Conservation (phyloP, 768 basidiomycete species). For the Lentinus brumalis region DNA sequence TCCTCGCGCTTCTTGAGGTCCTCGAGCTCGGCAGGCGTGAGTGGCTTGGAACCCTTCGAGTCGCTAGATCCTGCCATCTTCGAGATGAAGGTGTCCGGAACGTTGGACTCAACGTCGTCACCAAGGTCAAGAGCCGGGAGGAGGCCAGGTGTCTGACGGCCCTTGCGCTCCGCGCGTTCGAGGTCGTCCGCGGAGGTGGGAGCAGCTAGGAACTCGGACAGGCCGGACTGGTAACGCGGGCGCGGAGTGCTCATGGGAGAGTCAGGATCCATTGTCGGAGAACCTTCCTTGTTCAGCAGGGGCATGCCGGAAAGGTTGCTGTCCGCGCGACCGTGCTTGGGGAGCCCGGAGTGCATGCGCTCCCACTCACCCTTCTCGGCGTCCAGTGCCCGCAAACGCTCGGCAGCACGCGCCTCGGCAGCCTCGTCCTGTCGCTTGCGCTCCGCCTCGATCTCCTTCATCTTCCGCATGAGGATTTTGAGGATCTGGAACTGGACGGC, state of each 20-base stretch:
- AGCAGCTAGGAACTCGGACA: slow-evolving; percentile 73
- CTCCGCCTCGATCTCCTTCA: slow-evolving; percentile 78
- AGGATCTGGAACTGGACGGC: slow-evolving; percentile 91
- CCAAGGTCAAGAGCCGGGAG: slow-evolving; percentile 79
- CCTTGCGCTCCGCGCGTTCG: slow-evolving; percentile 48
- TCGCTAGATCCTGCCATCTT: slow-evolving; percentile 34
- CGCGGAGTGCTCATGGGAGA: slow-evolving; percentile 53
- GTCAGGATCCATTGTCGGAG: slow-evolving; percentile 47
- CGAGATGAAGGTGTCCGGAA: slow-evolving; percentile 70
- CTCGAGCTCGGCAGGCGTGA: slow-evolving; percentile 48
- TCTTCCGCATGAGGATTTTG: slow-evolving; percentile 73
- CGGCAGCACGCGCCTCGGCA: slow-evolving; percentile 74
- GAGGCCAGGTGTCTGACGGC: slow-evolving; percentile 51
- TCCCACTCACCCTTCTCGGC: slow-evolving; percentile 87
- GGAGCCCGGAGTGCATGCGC: slow-evolving; percentile 70
- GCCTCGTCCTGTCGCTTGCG: slow-evolving; percentile 71
- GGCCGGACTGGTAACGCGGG: slow-evolving; percentile 60
- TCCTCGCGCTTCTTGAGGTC: slow-evolving; percentile 70
- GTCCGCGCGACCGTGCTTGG: slow-evolving; percentile 61
- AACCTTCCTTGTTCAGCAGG: slow-evolving; percentile 51
- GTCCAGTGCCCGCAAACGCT: slow-evolving; percentile 61
- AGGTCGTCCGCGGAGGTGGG: slow-evolving; percentile 60
- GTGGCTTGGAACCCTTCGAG: slow-evolving; percentile 28
- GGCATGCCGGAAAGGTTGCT: slow-evolving; percentile 66
- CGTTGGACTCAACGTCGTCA: slow-evolving; percentile 69